phyloP scores from a whole-genome alignment of 2,329 filamentous ascomycete species.

The Penicillium aurantiogriseum region DNA sequence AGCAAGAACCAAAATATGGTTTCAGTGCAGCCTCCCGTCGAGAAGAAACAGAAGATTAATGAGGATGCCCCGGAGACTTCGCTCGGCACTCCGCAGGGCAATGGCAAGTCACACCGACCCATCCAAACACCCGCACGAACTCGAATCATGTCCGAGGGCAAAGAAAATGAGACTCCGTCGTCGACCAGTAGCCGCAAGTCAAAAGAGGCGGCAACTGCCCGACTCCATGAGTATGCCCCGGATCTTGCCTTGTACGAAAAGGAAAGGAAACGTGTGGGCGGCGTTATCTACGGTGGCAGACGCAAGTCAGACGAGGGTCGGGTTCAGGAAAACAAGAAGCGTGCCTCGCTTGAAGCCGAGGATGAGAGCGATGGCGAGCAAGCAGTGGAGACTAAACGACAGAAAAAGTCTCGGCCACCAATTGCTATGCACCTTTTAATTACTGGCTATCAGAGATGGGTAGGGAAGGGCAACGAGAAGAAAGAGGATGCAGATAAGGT shows the following conservation, averaged over 20 bases:
- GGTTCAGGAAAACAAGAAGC: conserved; percentile 41
- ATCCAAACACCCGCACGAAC: conserved; percentile 55
- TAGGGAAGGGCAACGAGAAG: conserved; percentile 58
- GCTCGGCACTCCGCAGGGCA: conserved; percentile 27
- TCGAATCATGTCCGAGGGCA: conserved; percentile 58
- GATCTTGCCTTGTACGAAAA: conserved; percentile 92
- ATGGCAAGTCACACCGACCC: conserved; percentile 30
- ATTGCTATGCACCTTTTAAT: conserved; percentile 74
- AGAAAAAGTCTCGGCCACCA: conserved; percentile 61
- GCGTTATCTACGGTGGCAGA: conserved; percentile 60
- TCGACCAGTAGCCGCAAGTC: conserved; percentile 78
- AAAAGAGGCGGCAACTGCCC: conserved; percentile 77
- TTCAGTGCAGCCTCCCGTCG: conserved; percentile 23
- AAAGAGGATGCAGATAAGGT: conserved; percentile 81
- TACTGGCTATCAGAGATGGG: conserved; percentile 82
- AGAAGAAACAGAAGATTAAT: conserved; percentile 21
- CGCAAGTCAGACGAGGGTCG: conserved; percentile 46
- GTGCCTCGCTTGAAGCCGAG: conserved; percentile 47
- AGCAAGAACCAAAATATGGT: conserved; percentile 36
- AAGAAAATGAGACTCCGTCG: conserved; percentile 81
- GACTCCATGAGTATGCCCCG: conserved; percentile 71
- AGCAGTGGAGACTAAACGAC: conserved; percentile 60
- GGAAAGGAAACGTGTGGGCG: conserved; percentile 78
- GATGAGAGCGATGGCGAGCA: conserved; percentile 54
- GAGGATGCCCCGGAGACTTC: conserved; percentile 19